Base-by-base conservation (phyloP, 176 grass and related monocot genomes). In the Lolium rigidum region DNA sequence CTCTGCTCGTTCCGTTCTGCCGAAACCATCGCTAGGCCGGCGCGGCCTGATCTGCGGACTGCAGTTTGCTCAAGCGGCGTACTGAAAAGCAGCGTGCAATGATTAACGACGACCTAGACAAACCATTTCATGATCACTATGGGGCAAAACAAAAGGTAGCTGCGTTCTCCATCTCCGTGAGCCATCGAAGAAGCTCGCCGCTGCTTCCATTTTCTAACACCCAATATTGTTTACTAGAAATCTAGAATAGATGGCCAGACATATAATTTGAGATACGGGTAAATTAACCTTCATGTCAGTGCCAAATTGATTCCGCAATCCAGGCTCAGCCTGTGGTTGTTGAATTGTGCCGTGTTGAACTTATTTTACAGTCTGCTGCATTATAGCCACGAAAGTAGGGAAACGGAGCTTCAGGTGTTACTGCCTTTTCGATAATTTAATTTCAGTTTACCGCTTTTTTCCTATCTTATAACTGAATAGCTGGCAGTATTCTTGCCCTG, bases 221-320 rank as follows among this genome's bases (percentile, higher is more conserved):
- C 20, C 6, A 59, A 61, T 52, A 43, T 78, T 78, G 76, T n/a
- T 79, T 78, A 12, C 55, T 82, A 1, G 31, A 35, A 35, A 35
- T 35, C 31, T 35, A 35, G 31, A 55, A 17, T 52, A 8, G 31
- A 63, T 61, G 51, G 8, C 4, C 12, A 61, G 11, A 16, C 17
- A 46, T 79, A 17, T 46, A 44, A 17, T 20, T 38, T 75, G 13
- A 17, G 24, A 3, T 75, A 21, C 66, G 10, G 48, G 46, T 66
- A 21, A 2, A 14, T 74, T 31, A 55, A 26, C 43, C 35, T 80
- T 77, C 2, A 63, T 58, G 28, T 54, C 10, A 9, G 35, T 35
- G n/a, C 39, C 52, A 77, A 62, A 51, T 70, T 25, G 43, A 70
- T 72, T 11, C 1, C 4, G 3, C 18, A 66, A 10, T 22, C 58